Evolutionary conservation across 2,329 filamentous ascomycete species (phyloP).

Genomic region (Samsoniella hepiali): DNA sequence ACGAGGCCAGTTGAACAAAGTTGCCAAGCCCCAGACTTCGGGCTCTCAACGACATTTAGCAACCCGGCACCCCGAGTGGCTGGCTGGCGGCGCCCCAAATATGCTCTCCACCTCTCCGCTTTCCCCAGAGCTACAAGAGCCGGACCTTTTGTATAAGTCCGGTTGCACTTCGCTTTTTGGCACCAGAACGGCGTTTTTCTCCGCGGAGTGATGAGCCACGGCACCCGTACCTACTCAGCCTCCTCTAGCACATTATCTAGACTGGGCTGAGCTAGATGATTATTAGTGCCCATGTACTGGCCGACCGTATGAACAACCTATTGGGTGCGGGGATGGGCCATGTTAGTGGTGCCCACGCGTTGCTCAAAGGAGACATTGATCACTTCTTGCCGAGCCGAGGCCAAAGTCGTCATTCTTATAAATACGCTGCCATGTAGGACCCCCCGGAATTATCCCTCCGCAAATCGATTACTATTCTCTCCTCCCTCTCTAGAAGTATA

Average conservation of each 20-base stretch:
- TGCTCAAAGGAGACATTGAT: neutral
- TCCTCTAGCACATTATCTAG: neutral
- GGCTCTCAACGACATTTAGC: too few species aligned
- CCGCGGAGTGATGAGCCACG: neutral
- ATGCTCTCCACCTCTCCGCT: neutral
- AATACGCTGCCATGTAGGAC: neutral
- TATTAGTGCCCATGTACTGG: neutral
- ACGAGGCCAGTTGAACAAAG: too few species aligned
- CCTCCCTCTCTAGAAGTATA: neutral
- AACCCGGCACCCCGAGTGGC: too few species aligned
- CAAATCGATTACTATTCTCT: neutral
- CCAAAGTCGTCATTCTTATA: neutral
- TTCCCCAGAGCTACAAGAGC: too few species aligned
- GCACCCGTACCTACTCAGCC: too few species aligned
- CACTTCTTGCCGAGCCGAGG: neutral
- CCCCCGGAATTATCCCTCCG: neutral
- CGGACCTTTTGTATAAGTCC: constrained; percentile 7
- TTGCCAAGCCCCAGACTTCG: too few species aligned
- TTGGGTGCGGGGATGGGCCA: neutral
- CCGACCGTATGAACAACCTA: neutral
- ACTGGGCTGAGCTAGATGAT: neutral
- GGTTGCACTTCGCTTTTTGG: neutral
- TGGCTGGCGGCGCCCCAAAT: neutral
- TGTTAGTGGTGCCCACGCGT: neutral
- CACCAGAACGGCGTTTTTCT: neutral